These are phyloP conservation scores for Penicillium sp. DNA, from an alignment of 2,329 filamentous ascomycete species.

Conservation along the genomic window DNA sequence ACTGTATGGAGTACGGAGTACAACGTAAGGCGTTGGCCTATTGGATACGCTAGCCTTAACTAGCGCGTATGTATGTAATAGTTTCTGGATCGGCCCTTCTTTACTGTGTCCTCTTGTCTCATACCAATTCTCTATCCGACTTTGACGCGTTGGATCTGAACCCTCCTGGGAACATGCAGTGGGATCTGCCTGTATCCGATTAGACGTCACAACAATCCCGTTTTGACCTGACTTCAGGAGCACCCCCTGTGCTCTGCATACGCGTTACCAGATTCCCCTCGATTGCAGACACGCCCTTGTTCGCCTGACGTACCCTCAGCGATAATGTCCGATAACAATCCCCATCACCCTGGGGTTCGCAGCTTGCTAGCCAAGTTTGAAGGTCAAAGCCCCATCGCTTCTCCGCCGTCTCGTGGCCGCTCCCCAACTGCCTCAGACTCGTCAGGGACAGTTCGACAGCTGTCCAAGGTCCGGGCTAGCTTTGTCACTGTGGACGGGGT, in stretches of 20 bases:
- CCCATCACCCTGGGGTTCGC: conserved; percentile 54
- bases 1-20: neutral
- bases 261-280: conserved; percentile 8
- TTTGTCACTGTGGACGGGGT: conserved; percentile 68
- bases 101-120: conserved; percentile 2
- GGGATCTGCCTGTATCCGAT: conserved; percentile 9
- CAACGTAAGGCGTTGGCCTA: conserved; percentile 4
- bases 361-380: conserved; percentile 80
- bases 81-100: conserved; percentile 8
- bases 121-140: neutral
- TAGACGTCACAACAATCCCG: conserved; percentile 1
- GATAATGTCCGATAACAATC: conserved; percentile 24
- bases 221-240: neutral
- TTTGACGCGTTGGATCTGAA: neutral
- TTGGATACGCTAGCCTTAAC: conserved; percentile 7
- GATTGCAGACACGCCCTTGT: conserved; percentile 18
- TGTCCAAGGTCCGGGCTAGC: conserved; percentile 71
- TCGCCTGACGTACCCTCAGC: conserved; percentile 3
- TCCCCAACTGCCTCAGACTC: conserved; percentile 55
- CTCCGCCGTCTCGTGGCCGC: conserved; percentile 66
- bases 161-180: conserved; percentile 7
- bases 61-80: conserved; percentile 14
- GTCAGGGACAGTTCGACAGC: conserved; percentile 52
- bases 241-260: conserved; percentile 9
- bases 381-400: conserved; percentile 57